phyloP scores from a whole-genome alignment of 2,329 filamentous ascomycete genomes.

The Aspergillus sclerotialis region DNA sequence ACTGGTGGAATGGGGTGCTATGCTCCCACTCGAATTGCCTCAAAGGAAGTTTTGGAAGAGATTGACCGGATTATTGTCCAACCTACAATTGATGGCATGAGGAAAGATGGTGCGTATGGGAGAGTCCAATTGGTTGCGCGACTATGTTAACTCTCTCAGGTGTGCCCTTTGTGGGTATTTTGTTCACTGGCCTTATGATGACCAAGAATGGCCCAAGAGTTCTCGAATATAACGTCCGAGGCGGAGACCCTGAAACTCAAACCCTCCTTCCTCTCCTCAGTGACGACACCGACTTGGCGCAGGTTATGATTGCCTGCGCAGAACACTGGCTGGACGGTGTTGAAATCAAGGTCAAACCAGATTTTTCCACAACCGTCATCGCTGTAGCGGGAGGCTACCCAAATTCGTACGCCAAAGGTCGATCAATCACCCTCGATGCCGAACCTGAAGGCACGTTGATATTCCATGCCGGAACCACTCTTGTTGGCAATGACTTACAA shows the following conservation, averaged over 20 bases:
- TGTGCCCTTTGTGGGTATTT: conserved; percentile 38
- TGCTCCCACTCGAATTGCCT: conserved; percentile 76
- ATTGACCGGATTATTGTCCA: conserved; percentile 79
- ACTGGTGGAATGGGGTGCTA: conserved; percentile 98
- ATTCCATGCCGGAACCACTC: conserved; percentile 85
- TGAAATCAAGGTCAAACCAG: conserved; percentile 58
- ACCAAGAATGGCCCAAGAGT: conserved; percentile 72
- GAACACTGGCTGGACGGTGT: conserved; percentile 66
- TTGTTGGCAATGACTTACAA: conserved; percentile 57
- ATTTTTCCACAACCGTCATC: conserved; percentile 86
- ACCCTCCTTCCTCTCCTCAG: conserved; percentile 73
- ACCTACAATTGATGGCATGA: conserved; percentile 84
- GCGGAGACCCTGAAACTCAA: conserved; percentile 88
- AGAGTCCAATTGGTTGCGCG: background rate
- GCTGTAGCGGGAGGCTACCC: conserved; percentile 90
- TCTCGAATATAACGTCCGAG: conserved; percentile 88
- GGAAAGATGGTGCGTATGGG: conserved; percentile 61
- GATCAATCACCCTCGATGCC: conserved; percentile 51
- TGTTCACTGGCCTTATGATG: conserved; percentile 74
- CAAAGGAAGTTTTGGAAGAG: conserved; percentile 64
- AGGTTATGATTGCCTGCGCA: conserved; percentile 81
- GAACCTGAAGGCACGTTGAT: conserved; percentile 56
- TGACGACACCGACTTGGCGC: conserved; percentile 72
- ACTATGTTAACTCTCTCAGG: conserved; percentile 14
- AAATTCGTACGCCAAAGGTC: conserved; percentile 75